Evolutionary conservation across 768 basidiomycete genomes (phyloP).

Genomic region (Lanmaoa pseudosensibilis): DNA sequence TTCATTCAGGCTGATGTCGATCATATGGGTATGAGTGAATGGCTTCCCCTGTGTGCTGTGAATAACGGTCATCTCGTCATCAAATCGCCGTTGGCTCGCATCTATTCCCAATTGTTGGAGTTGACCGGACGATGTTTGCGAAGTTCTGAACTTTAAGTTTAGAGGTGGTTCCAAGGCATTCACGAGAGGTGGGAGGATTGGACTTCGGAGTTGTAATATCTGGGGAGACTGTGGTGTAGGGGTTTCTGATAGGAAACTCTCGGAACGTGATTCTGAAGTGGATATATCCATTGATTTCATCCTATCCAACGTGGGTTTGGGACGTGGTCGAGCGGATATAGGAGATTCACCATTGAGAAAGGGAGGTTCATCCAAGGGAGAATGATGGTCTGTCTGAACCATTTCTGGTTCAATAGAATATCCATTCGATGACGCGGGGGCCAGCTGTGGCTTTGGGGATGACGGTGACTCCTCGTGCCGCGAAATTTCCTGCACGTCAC

Average conservation of each 20-base stretch:
- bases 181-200: slow-evolving; percentile 14
- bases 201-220: background rate
- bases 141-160: slow-evolving; percentile 18
- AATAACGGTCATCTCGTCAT: slow-evolving; percentile 21
- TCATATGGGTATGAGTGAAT: slow-evolving; percentile 17
- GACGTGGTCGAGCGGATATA: background rate
- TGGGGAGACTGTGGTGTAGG: slow-evolving; percentile 1
- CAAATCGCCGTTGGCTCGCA: slow-evolving; percentile 8
- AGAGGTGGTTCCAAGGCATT: slow-evolving; percentile 15
- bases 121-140: background rate
- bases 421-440: background rate
- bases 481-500: background rate
- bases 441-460: background rate
- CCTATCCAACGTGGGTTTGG: background rate
- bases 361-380: background rate
- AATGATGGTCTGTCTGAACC: background rate
- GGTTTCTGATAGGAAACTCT: background rate
- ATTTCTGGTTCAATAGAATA: background rate
- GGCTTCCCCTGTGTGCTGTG: slow-evolving; percentile 19
- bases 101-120: background rate
- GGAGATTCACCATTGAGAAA: background rate
- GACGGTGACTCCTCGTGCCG: background rate
- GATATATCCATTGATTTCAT: slow-evolving; percentile 1
- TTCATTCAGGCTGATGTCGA: slow-evolving; percentile 32
- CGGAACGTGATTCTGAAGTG: background rate